Conservation (phyloP, 148 eudicot species). For the Camellia sinensis region DNA sequence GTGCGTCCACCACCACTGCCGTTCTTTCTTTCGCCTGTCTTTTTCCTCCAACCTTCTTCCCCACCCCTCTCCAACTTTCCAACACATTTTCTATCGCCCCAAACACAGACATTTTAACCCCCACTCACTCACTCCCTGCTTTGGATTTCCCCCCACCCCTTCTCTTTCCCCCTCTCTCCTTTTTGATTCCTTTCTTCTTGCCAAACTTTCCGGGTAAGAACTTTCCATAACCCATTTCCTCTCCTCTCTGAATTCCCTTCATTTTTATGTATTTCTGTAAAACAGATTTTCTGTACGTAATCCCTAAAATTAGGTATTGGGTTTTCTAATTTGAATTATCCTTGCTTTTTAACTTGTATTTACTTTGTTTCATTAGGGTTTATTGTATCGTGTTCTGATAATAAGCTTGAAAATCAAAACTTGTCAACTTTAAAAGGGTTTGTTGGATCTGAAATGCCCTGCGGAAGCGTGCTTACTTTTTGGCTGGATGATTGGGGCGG, state of each 20-base stretch:
- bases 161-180: not conserved
- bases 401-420: not conserved
- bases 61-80: not conserved
- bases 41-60: not conserved
- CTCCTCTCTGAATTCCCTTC: not conserved
- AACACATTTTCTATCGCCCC: constrained; percentile 5
- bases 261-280: not conserved
- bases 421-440: not conserved
- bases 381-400: not conserved
- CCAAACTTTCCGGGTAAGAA: not conserved
- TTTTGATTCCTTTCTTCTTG: constrained; percentile 4
- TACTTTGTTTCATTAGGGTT: not conserved
- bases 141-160: not conserved
- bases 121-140: not conserved
- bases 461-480: constrained; percentile 28
- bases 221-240: not conserved
- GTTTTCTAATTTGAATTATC: not conserved
- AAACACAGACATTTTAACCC: not conserved
- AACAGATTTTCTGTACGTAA: not conserved
- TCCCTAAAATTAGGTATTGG: constrained; percentile 9
- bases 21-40: not conserved
- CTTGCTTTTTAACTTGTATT: not conserved
- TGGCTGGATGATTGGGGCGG: constrained; percentile 44
- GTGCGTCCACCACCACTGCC: not conserved
- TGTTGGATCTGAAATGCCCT: constrained; percentile 27